Base-by-base conservation (phyloP, 2,329 filamentous ascomycete genomes). In the Aspergillus pseudoviridinutans region DNA sequence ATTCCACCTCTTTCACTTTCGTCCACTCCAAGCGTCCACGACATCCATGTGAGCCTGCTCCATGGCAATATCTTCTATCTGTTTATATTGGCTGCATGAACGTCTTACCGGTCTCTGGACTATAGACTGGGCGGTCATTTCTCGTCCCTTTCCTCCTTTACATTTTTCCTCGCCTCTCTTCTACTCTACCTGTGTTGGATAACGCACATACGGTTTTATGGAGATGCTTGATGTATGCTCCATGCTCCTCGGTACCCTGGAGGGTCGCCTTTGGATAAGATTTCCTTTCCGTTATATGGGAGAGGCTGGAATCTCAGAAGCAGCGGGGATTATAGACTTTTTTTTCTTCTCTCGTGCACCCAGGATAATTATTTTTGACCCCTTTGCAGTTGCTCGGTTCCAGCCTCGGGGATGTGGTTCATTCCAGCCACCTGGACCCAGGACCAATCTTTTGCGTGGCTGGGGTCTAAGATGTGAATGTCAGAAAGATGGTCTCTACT, bases 141-240 rank as follows among this genome's bases (percentile, higher is more conserved):
- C 5, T 47, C 22, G 7, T 51, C 52, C 55, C 44, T 49, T 53
- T 50, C 49, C 53, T 58, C 22, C 54, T 42, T 55, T 29, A 20
- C 51, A 42, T 51, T 51, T 25, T 25, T 38, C 49, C 50, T 54
- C 42, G 44, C 52, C 57, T 49, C 25, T 47, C 25, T 44, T 51
- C 32, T 47, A 55, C 54, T 49, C 49, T 50, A 42, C 38, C 49
- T 55, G 42, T 22, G 54, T 35, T 49, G 54, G 56, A 60, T 62
- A 58, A 58, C 59, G 55, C 54, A 51, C 46, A 54, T 54, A 52
- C 51, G 58, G 47, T 51, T 32, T 38, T 58, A 50, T 44, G 55
- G 53, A 55, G 57, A 57, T 66, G 61, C 62, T 62, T 62, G 63
- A 64, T 61, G 64, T 61, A 65, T 63, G 50, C 57, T 55, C 54